These are phyloP conservation scores for Fusarium irregulare DNA, from an alignment of 2,329 filamentous ascomycete species.

Conservation along the genomic window DNA sequence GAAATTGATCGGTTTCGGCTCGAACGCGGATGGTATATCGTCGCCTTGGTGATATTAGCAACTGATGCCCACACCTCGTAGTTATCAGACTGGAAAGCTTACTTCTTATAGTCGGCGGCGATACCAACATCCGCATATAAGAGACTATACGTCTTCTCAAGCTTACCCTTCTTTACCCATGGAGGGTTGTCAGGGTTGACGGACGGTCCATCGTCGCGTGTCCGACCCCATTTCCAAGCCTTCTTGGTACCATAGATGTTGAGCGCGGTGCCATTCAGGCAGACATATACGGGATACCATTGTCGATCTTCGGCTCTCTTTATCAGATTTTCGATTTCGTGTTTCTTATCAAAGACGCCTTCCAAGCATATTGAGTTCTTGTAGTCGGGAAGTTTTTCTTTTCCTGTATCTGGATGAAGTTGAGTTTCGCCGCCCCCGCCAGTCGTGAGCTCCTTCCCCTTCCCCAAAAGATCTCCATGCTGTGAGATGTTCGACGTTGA, in stretches of 20 bases:
- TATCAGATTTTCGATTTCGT: conserved; percentile 73
- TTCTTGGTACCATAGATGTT: conserved; percentile 73
- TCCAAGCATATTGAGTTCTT: conserved; percentile 66
- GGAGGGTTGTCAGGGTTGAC: conserved; percentile 62
- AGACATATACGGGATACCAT: conserved; percentile 72
- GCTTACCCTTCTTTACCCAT: conserved; percentile 63
- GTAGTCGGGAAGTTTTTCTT: conserved; percentile 66
- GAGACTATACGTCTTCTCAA: conserved; percentile 76
- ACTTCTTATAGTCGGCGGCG: conserved; percentile 78
- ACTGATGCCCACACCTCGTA: background rate
- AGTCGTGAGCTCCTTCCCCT: conserved; percentile 35
- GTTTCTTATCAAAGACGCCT: conserved; percentile 70
- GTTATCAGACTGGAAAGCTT: conserved; percentile 47
- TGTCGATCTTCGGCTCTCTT: conserved; percentile 70
- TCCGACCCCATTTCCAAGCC: conserved; percentile 63
- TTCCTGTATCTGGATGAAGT: conserved; percentile 33
- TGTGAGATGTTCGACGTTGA: conserved; percentile 29
- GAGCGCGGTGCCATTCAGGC: conserved; percentile 75
- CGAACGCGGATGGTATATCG: conserved; percentile 77
- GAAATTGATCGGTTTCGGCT: conserved; percentile 78
- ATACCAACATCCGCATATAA: conserved; percentile 81
- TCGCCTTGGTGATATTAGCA: conserved; percentile 54
- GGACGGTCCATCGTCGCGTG: conserved; percentile 61
- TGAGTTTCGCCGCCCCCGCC: conserved; percentile 36
- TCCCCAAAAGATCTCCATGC: conserved; percentile 30